Percentiles rank a stretch among this genome's conserved stretches.
phyloP scores from a whole-genome alignment of 225 moss, liverwort and hornwort species.

The Pseudisothecium myosuroides region DNA sequence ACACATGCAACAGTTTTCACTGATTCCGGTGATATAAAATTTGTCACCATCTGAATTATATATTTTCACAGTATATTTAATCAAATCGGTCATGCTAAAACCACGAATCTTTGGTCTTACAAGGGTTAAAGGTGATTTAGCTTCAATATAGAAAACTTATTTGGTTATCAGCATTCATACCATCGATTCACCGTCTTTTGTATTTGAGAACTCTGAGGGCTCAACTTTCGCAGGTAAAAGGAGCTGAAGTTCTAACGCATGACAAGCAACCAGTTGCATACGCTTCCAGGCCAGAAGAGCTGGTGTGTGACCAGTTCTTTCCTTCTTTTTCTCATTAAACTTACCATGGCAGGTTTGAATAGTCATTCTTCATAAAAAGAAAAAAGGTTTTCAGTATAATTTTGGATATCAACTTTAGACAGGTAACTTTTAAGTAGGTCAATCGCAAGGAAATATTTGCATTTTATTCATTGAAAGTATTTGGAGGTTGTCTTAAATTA shows the following conservation, averaged over 20 bases:
- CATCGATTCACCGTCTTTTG: neutral
- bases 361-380: neutral
- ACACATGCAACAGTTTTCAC: neutral
- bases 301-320: slow-evolving; percentile 18
- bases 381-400: neutral
- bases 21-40: neutral
- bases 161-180: neutral
- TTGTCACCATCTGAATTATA: neutral
- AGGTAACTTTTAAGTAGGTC: neutral
- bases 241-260: slow-evolving; percentile 71
- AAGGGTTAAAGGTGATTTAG: neutral
- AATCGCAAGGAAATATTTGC: neutral
- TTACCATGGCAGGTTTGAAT: neutral
- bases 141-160: neutral
- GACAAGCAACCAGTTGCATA: slow-evolving; percentile 89
- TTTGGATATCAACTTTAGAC: neutral
- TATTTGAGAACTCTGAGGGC: neutral
- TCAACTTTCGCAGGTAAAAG: slow-evolving; percentile 50
- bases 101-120: neutral
- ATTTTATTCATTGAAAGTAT: neutral
- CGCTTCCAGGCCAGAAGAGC: slow-evolving; percentile 65
- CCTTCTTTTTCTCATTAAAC: neutral
- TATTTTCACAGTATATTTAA: neutral
- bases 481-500: neutral
- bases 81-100: neutral